These are phyloP conservation scores for Licmophora abbreviata DNA, from an alignment of 108 stramenopile species.

Conservation along the genomic window DNA sequence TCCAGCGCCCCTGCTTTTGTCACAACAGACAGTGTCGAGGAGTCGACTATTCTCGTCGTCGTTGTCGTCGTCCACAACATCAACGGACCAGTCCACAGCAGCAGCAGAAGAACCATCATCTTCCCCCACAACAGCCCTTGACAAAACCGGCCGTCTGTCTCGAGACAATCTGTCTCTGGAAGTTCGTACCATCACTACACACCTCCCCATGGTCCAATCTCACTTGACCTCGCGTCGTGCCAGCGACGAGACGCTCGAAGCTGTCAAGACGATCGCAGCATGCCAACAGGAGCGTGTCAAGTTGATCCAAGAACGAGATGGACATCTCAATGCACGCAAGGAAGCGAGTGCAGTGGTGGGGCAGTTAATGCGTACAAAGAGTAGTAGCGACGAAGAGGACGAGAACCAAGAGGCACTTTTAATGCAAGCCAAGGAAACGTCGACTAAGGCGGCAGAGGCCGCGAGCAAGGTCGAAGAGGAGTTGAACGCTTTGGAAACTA, in stretches of 20 bases:
- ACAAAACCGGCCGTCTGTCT: slow-evolving; percentile 25
- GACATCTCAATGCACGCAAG: slow-evolving; percentile 61
- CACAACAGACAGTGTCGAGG: too few relatives aligned
- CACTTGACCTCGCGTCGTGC: slow-evolving; percentile 71
- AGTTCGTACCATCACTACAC: slow-evolving; percentile 43
- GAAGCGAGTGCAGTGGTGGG: slow-evolving; percentile 60
- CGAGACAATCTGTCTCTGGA: slow-evolving; percentile 52
- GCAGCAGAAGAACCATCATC: too few relatives aligned
- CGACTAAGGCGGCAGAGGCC: slow-evolving; percentile 39
- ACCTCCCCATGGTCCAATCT: slow-evolving; percentile 62
- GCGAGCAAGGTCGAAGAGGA: slow-evolving; percentile 42
- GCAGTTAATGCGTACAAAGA: slow-evolving; percentile 46
- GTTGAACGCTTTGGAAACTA: slow-evolving; percentile 59
- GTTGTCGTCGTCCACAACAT: too few relatives aligned
- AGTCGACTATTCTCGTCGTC: too few relatives aligned
- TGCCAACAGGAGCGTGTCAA: slow-evolving; percentile 44
- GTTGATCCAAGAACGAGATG: slow-evolving; percentile 69
- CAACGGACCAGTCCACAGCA: too few relatives aligned
- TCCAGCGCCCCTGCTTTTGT: too few relatives aligned
- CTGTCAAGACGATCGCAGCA: slow-evolving; percentile 43
- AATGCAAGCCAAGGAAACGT: slow-evolving; percentile 48
- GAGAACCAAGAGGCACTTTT: slow-evolving; percentile 19
- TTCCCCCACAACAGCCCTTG: too few relatives aligned
- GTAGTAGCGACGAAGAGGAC: slow-evolving; percentile 5
- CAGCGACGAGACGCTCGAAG: slow-evolving; percentile 54